These are phyloP conservation scores for Trichophyton verrucosum DNA, from an alignment of 2,329 filamentous ascomycete genomes.

Conservation along the genomic window DNA sequence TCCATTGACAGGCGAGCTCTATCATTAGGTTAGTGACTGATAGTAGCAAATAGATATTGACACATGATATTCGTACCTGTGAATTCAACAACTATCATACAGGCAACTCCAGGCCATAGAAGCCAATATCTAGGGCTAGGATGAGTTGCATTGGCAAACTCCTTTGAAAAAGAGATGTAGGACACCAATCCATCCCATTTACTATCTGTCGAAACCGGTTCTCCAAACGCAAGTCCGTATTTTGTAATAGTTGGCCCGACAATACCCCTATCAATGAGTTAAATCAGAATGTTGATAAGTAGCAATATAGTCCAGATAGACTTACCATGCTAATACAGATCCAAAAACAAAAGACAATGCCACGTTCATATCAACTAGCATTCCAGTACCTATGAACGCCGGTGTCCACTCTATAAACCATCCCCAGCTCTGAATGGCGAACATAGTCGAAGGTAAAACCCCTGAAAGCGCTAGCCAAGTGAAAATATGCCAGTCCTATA, in stretches of 20 bases:
- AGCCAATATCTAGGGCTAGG: constrained; percentile 42
- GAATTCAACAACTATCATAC: constrained; percentile 8
- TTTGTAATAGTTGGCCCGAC: constrained; percentile 47
- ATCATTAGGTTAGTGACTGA: not conserved
- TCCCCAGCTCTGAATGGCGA: constrained; percentile 43
- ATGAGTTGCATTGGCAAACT: constrained; percentile 12
- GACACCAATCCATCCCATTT: constrained; percentile 22
- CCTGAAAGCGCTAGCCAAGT: constrained; percentile 26
- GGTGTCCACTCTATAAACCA: constrained; percentile 50
- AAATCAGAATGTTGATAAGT: not conserved
- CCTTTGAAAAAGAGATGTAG: constrained; percentile 22
- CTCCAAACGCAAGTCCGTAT: constrained; percentile 38
- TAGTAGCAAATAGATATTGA: not conserved
- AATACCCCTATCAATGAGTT: constrained; percentile 25
- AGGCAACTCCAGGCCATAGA: constrained; percentile 31
- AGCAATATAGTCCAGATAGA: constrained; percentile 13
- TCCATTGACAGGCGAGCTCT: constrained; percentile 11
- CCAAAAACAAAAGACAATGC: constrained; percentile 47
- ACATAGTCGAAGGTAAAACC: constrained; percentile 9
- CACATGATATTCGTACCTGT: not conserved
- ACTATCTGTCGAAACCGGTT: constrained; percentile 12
- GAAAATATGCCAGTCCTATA: constrained; percentile 40
- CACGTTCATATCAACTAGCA: constrained; percentile 48
- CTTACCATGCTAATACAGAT: constrained; percentile 41
- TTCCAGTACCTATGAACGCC: constrained; percentile 48